These are phyloP conservation scores for Solanum sejunctum DNA, from an alignment of 257 asterid genomes.

Conservation along the genomic window DNA sequence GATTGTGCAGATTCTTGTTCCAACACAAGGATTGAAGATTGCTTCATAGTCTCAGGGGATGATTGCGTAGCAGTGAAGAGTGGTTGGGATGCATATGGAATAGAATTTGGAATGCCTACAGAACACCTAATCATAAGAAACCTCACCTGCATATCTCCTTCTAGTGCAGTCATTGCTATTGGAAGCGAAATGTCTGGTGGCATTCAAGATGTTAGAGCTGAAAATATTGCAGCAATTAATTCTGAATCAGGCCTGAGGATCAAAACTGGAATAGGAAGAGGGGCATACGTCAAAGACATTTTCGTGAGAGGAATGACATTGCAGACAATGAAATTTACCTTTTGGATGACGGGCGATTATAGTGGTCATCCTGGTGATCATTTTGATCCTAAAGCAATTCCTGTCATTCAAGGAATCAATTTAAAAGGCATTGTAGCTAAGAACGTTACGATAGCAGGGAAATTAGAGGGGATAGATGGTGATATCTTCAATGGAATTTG, in stretches of 20 bases:
- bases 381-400: slow-evolving; percentile 43
- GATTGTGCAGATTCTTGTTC: slow-evolving; percentile 46
- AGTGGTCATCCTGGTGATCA: slow-evolving; percentile 30
- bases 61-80: too few species aligned
- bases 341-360: slow-evolving; percentile 52
- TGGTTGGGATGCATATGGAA: too few species aligned
- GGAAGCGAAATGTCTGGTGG: too few species aligned
- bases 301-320: slow-evolving; percentile 23
- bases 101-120: slow-evolving; percentile 16
- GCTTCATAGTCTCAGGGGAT: slow-evolving; percentile 19
- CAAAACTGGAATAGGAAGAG: slow-evolving; percentile 46
- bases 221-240: too few species aligned
- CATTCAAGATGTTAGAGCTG: too few species aligned
- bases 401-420: slow-evolving; percentile 29
- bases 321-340: slow-evolving; percentile 41
- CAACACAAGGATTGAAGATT: slow-evolving; percentile 43
- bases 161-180: slow-evolving; percentile 60
- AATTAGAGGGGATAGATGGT: slow-evolving; percentile 27
- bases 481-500: slow-evolving; percentile 41
- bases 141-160: slow-evolving; percentile 58
- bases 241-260: slow-evolving; percentile 37
- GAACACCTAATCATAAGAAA: slow-evolving; percentile 33
- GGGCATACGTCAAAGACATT: slow-evolving; percentile 45
- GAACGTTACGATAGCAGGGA: slow-evolving; percentile 33
- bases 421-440: slow-evolving; percentile 18